These are phyloP conservation scores for Pinguiococcus pyrenoidosus DNA, from an alignment of 108 stramenopile genomes.

Conservation along the genomic window DNA sequence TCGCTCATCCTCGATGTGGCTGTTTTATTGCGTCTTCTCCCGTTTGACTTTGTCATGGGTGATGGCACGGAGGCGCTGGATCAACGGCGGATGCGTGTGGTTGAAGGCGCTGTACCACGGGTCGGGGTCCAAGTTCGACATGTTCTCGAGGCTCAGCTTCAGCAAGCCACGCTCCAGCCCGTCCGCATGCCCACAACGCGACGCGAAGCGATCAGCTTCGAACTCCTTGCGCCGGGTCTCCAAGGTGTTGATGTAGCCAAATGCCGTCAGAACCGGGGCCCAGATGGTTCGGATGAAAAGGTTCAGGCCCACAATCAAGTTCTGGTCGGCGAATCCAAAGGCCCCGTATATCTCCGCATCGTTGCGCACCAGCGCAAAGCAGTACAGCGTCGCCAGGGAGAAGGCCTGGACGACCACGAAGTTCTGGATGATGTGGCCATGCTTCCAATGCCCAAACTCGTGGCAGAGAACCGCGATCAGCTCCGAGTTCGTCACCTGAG, in stretches of 20 bases:
- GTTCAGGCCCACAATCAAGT: constrained; percentile 72
- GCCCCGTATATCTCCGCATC: constrained; percentile 61
- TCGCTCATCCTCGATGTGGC: no score
- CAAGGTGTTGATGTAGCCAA: not conserved
- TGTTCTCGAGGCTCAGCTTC: constrained; percentile 88
- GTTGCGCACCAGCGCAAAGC: constrained; percentile 60
- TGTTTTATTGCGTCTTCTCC: constrained; percentile 49
- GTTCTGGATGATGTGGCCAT: constrained; percentile 83
- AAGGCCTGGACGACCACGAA: constrained; percentile 79
- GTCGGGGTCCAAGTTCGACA: constrained; percentile 48
- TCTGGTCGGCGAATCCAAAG: constrained; percentile 79
- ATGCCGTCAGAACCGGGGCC: constrained; percentile 59
- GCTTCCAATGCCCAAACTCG: constrained; percentile 93
- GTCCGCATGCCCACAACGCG: constrained; percentile 54
- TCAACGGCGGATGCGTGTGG: constrained; percentile 88
- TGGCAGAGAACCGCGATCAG: constrained; percentile 82
- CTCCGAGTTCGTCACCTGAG: constrained; percentile 63
- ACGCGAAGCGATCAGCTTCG: constrained; percentile 84
- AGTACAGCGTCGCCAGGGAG: constrained; percentile 70
- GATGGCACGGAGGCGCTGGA: constrained; percentile 86
- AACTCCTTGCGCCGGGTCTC: constrained; percentile 27
- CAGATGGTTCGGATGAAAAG: constrained; percentile 80
- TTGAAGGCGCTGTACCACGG: constrained; percentile 78
- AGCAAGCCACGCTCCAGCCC: constrained; percentile 72
- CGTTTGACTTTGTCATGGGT: constrained; percentile 38